phyloP scores from a whole-genome alignment of 345 rosid species.

The Arabis hirsuta region DNA sequence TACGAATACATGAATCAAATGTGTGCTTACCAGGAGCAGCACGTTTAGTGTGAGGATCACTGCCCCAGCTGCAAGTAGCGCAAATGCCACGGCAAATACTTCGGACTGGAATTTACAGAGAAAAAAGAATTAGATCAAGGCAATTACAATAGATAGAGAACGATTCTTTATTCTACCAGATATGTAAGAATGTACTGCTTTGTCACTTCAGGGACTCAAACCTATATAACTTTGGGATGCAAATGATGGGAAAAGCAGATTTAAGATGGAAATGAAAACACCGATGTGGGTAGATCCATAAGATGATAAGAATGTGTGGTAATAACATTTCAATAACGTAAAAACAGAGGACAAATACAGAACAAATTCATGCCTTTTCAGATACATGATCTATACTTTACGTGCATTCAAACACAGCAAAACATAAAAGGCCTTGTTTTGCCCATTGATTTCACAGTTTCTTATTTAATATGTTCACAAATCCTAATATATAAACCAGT shows the following conservation, averaged over 20 bases:
- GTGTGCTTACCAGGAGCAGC: slow-evolving; percentile 72
- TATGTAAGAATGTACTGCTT: background rate
- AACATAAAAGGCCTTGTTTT: background rate
- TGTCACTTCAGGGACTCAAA: background rate
- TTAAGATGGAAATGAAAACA: background rate
- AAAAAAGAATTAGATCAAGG: slow-evolving; percentile 7
- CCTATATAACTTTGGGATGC: too few species aligned
- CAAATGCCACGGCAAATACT: slow-evolving; percentile 98
- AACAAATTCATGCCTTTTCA: background rate
- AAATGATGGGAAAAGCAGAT: background rate
- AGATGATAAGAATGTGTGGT: too few species aligned
- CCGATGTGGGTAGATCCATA: background rate
- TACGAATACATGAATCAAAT: slow-evolving; percentile 2
- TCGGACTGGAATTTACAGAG: slow-evolving; percentile 66
- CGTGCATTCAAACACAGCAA: slow-evolving; percentile 1
- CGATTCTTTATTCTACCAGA: background rate
- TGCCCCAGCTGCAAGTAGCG: slow-evolving; percentile 94
- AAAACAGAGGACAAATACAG: slow-evolving; percentile 7
- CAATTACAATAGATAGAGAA: background rate
- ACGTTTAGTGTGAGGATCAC: slow-evolving; percentile 92
- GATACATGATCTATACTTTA: background rate
- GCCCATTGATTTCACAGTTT: background rate
- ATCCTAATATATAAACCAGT: background rate
- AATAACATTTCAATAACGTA: background rate
- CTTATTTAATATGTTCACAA: background rate